These are phyloP conservation scores for Cordia subcordata DNA, from an alignment of 257 asterid genomes.

Conservation along the genomic window DNA sequence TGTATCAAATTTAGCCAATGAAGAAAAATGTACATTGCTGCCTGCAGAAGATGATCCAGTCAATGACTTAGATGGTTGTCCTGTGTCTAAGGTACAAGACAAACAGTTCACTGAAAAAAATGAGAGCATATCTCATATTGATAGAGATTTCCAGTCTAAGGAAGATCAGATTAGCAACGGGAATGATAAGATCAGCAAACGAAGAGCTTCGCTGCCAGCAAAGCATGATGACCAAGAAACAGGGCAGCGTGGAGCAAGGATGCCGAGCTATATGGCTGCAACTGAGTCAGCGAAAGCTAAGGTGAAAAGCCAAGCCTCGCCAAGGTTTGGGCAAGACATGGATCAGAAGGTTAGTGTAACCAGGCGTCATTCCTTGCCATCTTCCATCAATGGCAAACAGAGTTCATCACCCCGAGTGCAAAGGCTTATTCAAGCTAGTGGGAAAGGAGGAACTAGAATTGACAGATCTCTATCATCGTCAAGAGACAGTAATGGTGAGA, in stretches of 20 bases:
- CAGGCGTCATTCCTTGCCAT: constrained; percentile 53
- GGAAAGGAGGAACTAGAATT: constrained; percentile 35
- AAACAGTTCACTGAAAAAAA: constrained; percentile 12
- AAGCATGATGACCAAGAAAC: constrained; percentile 24
- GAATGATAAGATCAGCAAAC: constrained; percentile 18
- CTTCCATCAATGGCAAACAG: constrained; percentile 38
- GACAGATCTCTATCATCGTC: constrained; percentile 47
- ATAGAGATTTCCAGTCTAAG: constrained; percentile 18
- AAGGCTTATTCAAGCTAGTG: constrained; percentile 42
- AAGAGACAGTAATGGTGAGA: constrained; percentile 35
- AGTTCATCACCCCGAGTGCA: constrained; percentile 49
- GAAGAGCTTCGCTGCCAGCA: constrained; percentile 43
- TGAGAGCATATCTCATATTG: constrained; percentile 8
- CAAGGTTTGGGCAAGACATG: constrained; percentile 41
- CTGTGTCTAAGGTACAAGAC: constrained; percentile 5
- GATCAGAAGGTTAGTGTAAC: constrained; percentile 31
- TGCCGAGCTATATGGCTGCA: constrained; percentile 67
- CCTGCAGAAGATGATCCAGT: constrained; percentile 7
- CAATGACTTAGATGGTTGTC: constrained; percentile 8
- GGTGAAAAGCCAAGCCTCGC: constrained; percentile 42
- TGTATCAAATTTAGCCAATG: constrained; percentile 7
- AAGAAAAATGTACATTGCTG: constrained; percentile 4
- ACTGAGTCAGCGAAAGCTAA: constrained; percentile 64
- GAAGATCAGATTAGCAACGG: constrained; percentile 26
- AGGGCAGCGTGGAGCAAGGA: constrained; percentile 15